Percentiles rank a stretch among this genome's conserved stretches.
Conservation (phyloP, 2,329 filamentous ascomycete species). For the Colletotrichum sublineola region DNA sequence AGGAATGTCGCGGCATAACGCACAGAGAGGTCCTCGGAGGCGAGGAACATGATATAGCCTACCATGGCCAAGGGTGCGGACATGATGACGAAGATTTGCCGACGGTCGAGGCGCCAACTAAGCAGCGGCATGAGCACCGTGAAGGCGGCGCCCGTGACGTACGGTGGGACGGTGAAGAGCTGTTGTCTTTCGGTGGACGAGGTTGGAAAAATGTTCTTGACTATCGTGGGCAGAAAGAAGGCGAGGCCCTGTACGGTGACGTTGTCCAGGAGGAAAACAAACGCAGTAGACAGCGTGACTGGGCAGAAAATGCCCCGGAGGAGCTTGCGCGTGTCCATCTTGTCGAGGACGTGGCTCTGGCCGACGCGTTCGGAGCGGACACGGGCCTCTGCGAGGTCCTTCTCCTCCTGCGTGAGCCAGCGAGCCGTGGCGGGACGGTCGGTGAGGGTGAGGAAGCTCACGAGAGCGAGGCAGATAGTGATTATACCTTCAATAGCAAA, state of each 20-base stretch:
- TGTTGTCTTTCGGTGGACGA: conserved; percentile 71
- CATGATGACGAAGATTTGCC: conserved; percentile 68
- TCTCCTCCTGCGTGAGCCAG: conserved; percentile 75
- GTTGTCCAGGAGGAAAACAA: conserved; percentile 75
- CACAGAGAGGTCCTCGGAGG: conserved; percentile 58
- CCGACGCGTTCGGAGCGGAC: conserved; percentile 71
- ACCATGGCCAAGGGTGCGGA: conserved; percentile 70
- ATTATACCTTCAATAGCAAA: conserved; percentile 80
- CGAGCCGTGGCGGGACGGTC: conserved; percentile 74
- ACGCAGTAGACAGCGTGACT: conserved; percentile 65
- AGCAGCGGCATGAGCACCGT: conserved; percentile 68
- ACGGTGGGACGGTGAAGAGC: conserved; percentile 75
- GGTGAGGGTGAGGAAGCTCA: conserved; percentile 73
- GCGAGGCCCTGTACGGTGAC: conserved; percentile 76
- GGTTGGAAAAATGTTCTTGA: conserved; percentile 72
- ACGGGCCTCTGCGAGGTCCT: conserved; percentile 71
- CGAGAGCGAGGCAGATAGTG: conserved; percentile 62
- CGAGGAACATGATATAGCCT: conserved; percentile 76
- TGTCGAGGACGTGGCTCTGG: conserved; percentile 72
- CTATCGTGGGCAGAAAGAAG: conserved; percentile 76
- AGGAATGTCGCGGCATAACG: conserved; percentile 75
- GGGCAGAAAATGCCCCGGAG: conserved; percentile 72
- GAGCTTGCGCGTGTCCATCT: conserved; percentile 69
- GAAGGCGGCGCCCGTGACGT: conserved; percentile 73
- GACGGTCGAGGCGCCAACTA: conserved; percentile 67